Evolutionary conservation across 257 asterid genomes (phyloP), one percentile per base, ranked within the genome.

Genomic region (Solanum neorickii): DNA sequence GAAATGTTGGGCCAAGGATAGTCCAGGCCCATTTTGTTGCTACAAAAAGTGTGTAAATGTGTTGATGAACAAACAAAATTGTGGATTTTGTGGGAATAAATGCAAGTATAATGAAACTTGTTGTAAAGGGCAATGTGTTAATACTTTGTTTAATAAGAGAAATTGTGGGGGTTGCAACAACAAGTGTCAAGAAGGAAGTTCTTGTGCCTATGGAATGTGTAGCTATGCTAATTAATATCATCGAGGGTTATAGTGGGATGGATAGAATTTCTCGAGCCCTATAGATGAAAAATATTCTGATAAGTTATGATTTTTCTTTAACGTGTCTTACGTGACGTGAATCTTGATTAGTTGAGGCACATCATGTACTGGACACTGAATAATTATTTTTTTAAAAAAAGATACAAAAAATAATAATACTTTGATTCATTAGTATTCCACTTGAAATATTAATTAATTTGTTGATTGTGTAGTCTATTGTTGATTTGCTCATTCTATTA

Each of bases 81-180:
- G 98, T 70, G 98, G 98, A 3, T 89, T 12, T 87, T 95, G 97
- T 83, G 98, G 96, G 15, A 62, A 87, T 9, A 92, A 78, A 72
- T 95, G 98, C 85, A 93, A 83, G 82, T 91, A 74, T 76, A 78
- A 88, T 12, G 94, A 94, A 90, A 87, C 87, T 16, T 95, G 98
- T 87, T 95, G 98, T 91, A 82, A 87, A 65, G 98, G 98, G 9
- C 88, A 91, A 70, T 95, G 98, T 46, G 88, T 93, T 0, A 95
- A 92, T 82, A 91, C 93, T 20, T 86, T 66, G 77, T 69, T 77
- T 1, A 31, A 92, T 86, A 87, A 87, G 72, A 91, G 87, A 29
- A 89, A 95, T 29, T 95, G 98, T 73, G 98, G 98, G 35, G 92
- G 92, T 20, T 95, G 98, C 91, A 83, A 87, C n/a, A 92, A 89